These are phyloP conservation scores for Malus sylvestris DNA, from an alignment of 306 rosid species.

Conservation along the genomic window DNA sequence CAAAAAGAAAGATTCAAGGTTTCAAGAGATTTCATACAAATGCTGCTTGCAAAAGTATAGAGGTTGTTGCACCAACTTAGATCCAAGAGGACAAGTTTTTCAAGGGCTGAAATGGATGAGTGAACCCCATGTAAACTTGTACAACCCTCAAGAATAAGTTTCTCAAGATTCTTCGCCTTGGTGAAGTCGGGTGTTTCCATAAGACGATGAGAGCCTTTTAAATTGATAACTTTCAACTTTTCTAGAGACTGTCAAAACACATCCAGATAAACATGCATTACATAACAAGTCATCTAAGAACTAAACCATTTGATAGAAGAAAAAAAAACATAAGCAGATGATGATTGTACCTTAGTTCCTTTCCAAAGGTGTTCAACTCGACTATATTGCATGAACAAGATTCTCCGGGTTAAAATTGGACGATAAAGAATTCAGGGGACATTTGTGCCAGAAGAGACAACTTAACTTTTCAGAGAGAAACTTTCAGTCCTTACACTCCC, in stretches of 20 bases:
- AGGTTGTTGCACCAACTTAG: not conserved
- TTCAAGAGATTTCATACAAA: not conserved
- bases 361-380: not conserved
- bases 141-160: slow-evolving; percentile 4
- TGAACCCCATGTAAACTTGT: slow-evolving; percentile 5
- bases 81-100: not conserved
- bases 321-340: too few relatives aligned
- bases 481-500: not conserved
- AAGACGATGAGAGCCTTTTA: not conserved
- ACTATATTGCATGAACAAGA: slow-evolving; percentile 11
- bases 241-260: not conserved
- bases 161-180: not conserved
- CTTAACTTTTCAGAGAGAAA: slow-evolving; percentile 6
- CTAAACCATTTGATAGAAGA: not conserved
- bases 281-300: not conserved
- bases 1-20: not conserved
- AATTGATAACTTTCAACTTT: not conserved
- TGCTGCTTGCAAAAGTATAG: not conserved
- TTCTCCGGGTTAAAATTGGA: not conserved
- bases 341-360: not conserved
- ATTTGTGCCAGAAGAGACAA: slow-evolving; percentile 14
- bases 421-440: slow-evolving; percentile 8
- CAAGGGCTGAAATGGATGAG: slow-evolving; percentile 6
- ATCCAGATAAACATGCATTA: not conserved
- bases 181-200: slow-evolving; percentile 17